Evolutionary conservation across 228 moss, liverwort and hornwort genomes (phyloP), one percentile per base, ranked within the genome.

Genomic region (Sphagnum magellanicum): DNA sequence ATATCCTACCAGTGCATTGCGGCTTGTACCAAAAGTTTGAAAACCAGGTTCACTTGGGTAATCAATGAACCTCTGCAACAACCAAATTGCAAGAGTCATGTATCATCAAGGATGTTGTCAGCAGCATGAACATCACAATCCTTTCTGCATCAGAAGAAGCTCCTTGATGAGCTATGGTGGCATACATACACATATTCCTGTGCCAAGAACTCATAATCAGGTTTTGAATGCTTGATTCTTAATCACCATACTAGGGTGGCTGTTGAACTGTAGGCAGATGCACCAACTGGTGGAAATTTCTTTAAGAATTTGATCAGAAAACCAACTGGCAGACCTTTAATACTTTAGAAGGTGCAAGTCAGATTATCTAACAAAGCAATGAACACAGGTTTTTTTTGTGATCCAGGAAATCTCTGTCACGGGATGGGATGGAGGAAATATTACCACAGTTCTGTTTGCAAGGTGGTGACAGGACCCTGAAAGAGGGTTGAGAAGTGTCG

Each of bases 1-100:
- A 80, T 83, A 84, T 62, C 74, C 70, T 49, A 87, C 87, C n/a
- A 87, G 74, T 0, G 79, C 84, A 51, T 79, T 81, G 61, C 81
- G 81, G 64, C 72, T 81, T 51, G 81, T 70, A 70, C 78, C 74
- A 63, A 66, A 84, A 66, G 76, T 79, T 77, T 65, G 15, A 16
- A 84, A 63, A 16, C 81, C 87, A 50, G 76, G 75, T 60, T 79
- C 81, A 51, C 79, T 85, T 0, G 81, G 72, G 62, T 68, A 85
- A 17, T 79, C 60, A 5, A 74, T 48, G 63, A 49, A 78, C 61
- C 55, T 85, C 85, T 85, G 74, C 64, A 70, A 51, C 66, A 66
- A 8, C 7, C 53, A 7, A 12, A 55, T 12, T 7, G 53, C 0
- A 7, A 1, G 32, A 32, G 32, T 32, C 32, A 32, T 1, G 1